phyloP scores from a whole-genome alignment of 179 eudicot genomes.

The Beta macrorhiza region DNA sequence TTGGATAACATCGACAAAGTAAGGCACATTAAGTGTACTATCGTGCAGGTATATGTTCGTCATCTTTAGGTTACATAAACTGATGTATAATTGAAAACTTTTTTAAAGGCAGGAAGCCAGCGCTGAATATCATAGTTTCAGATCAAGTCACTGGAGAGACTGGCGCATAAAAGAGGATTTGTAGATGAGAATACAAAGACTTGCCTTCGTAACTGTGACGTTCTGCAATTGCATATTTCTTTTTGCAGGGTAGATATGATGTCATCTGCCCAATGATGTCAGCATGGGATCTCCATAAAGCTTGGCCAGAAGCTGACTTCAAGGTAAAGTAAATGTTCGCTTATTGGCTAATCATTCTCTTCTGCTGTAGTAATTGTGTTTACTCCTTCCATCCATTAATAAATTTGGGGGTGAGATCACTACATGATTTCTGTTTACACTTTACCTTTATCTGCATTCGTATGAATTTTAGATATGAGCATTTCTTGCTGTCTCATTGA shows the following conservation, averaged over 20 bases:
- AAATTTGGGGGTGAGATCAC: no score
- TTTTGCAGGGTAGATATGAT: constrained; percentile 86
- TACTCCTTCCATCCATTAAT: no score
- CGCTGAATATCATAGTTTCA: no score
- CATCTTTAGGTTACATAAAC: not conserved
- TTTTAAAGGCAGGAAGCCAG: not conserved
- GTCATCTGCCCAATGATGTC: constrained; percentile 91
- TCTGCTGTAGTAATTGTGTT: not conserved
- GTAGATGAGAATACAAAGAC: not conserved
- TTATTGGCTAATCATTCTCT: not conserved
- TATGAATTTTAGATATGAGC: not conserved
- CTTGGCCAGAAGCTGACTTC: constrained; percentile 92
- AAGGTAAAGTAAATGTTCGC: constrained; percentile 24
- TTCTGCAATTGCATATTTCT: constrained; percentile 15
- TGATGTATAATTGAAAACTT: not conserved
- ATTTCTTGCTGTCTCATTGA: not conserved
- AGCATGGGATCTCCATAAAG: constrained; percentile 99
- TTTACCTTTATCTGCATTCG: no score
- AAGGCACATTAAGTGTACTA: constrained; percentile 73
- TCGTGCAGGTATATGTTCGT: constrained; percentile 68
- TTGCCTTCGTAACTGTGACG: not conserved
- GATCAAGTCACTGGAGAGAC: not conserved
- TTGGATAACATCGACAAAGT: constrained; percentile 88
- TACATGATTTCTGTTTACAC: no score
- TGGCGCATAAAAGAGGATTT: not conserved